These are phyloP conservation scores for Phialophora chinensis DNA, from an alignment of 2,329 filamentous ascomycete genomes.

Conservation along the genomic window DNA sequence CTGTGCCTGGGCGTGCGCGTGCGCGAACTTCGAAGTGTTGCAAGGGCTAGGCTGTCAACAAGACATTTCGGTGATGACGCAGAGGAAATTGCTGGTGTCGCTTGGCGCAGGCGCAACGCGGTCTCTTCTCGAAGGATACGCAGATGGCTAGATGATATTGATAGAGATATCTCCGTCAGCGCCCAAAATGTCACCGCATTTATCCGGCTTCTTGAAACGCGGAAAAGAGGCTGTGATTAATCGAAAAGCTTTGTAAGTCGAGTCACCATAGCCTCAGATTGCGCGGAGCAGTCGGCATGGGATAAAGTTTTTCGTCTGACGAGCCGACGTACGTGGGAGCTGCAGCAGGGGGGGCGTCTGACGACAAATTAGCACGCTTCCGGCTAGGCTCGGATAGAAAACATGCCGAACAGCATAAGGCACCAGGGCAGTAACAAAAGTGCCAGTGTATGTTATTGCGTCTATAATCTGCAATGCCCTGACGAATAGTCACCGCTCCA, in stretches of 20 bases:
- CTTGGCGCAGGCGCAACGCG: neutral
- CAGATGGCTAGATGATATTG: neutral
- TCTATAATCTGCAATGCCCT: neutral
- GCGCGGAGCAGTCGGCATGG: neutral
- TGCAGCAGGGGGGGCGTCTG: neutral
- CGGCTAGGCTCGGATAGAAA: neutral
- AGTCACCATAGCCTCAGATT: neutral
- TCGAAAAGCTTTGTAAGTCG: neutral
- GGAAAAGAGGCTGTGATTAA: neutral
- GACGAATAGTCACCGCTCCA: neutral
- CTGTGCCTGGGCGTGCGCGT: neutral
- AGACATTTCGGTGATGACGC: constrained; percentile 2
- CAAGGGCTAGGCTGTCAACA: neutral
- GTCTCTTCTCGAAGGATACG: neutral
- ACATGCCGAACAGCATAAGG: neutral
- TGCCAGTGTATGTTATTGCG: neutral
- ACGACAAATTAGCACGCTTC: neutral
- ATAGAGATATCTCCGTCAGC: neutral
- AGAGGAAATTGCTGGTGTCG: neutral
- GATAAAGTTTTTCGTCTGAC: neutral
- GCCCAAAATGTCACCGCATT: neutral
- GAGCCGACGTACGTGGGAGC: neutral
- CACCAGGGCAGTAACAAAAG: neutral
- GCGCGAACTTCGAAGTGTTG: neutral
- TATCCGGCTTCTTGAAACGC: neutral